phyloP scores from a whole-genome alignment of 108 stramenopile species.

The Nitzschia sp. region DNA sequence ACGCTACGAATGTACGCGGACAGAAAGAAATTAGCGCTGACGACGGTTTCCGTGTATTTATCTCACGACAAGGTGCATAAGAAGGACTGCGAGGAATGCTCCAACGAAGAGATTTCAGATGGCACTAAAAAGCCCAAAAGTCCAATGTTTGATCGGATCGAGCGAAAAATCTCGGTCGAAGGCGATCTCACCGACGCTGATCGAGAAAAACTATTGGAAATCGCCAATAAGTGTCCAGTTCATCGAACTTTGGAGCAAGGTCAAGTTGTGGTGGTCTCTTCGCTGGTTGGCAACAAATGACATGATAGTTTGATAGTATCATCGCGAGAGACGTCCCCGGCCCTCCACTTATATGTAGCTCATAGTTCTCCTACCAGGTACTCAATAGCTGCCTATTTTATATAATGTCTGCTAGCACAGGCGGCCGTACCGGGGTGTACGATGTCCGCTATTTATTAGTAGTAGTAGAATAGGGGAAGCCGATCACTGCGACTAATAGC shows the following conservation, averaged over 20 bases:
- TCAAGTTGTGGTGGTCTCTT: conserved; percentile 7
- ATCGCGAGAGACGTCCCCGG: no score
- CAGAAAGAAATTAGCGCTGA: conserved; percentile 23
- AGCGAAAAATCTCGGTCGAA: conserved; percentile 19
- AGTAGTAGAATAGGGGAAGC: no score
- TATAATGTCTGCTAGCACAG: no score
- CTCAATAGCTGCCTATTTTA: no score
- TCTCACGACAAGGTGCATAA: conserved; percentile 40
- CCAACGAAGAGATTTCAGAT: neutral
- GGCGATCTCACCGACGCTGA: conserved; percentile 37
- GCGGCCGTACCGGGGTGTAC: no score
- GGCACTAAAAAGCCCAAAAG: conserved; percentile 3
- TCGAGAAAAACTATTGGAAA: conserved; percentile 22
- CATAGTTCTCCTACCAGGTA: no score
- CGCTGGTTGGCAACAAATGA: no score
- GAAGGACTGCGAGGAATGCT: conserved; percentile 41
- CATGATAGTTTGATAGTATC: no score
- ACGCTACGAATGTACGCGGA: conserved; percentile 50
- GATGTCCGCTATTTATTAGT: no score
- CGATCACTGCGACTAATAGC: no score
- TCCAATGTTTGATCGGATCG: conserved; percentile 31
- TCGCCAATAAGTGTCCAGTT: conserved; percentile 46
- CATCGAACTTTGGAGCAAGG: conserved; percentile 36
- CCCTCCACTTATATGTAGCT: no score
- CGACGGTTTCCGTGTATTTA: conserved; percentile 31